phyloP scores from a whole-genome alignment of 129 eudicot genomes.

The Pittosporum tobira region DNA sequence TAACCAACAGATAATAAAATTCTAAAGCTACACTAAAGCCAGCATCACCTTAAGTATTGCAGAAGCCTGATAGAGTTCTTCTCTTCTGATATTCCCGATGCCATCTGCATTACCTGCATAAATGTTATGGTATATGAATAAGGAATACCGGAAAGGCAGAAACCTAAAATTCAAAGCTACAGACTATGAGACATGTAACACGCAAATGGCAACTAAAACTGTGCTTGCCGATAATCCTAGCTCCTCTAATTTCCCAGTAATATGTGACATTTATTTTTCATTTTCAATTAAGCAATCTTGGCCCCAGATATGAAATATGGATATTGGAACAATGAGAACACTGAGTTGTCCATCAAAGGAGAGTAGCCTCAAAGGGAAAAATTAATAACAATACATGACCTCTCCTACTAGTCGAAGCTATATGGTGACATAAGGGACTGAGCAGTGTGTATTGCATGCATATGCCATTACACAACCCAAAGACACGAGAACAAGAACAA shows the following conservation, averaged over 20 bases:
- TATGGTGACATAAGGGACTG: too few species aligned
- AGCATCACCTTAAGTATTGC: slow-evolving; percentile 53
- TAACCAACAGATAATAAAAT: not conserved
- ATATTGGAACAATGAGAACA: too few species aligned
- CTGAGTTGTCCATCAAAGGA: too few species aligned
- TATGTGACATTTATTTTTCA: too few species aligned
- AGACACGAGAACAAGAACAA: not conserved
- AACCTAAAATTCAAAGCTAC: not conserved
- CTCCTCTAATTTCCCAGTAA: too few species aligned
- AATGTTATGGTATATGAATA: not conserved
- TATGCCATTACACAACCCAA: not conserved
- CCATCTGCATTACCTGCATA: slow-evolving; percentile 77
- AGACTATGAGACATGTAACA: not conserved
- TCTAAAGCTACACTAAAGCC: not conserved
- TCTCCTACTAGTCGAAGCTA: too few species aligned
- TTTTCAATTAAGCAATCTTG: too few species aligned
- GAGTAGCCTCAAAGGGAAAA: too few species aligned
- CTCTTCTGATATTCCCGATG: slow-evolving; percentile 61
- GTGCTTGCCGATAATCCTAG: not conserved
- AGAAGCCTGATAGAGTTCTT: slow-evolving; percentile 76
- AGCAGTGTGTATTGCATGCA: too few species aligned
- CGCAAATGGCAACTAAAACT: slow-evolving; percentile 3
- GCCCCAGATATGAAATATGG: too few species aligned
- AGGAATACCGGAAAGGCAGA: not conserved
- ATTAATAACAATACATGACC: too few species aligned